Percentiles rank a stretch among this genome's conserved stretches.
Conservation (phyloP, 306 rosid species). For the Casuarina cunninghamiana region DNA sequence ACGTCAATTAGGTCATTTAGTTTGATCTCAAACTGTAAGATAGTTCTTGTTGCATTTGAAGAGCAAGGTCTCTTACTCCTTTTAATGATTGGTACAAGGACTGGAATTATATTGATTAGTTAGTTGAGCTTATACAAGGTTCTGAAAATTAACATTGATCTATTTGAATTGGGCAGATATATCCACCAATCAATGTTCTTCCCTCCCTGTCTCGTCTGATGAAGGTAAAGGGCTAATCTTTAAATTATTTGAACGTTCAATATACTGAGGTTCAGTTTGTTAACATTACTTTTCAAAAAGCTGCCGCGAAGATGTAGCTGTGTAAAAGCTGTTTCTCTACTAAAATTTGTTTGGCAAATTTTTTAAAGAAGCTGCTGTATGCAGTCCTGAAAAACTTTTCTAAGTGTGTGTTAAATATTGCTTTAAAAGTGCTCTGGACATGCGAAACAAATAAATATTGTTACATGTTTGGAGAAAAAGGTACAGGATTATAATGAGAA, state of each 20-base stretch:
- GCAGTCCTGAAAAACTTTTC: neutral
- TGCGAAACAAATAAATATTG: neutral
- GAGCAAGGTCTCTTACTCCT: constrained; percentile 11
- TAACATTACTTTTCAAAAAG: neutral
- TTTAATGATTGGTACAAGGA: neutral
- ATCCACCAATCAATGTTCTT: constrained; percentile 97
- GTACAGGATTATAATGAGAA: neutral
- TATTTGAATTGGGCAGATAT: constrained; percentile 59
- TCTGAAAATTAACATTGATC: constrained; percentile 35
- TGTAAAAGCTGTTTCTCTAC: neutral
- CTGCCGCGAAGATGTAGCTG: neutral
- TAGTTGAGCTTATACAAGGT: constrained; percentile 15
- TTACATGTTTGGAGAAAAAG: neutral
- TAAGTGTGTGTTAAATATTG: neutral
- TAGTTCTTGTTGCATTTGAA: constrained; percentile 17
- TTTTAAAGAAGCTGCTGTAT: neutral
- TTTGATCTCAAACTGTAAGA: constrained; percentile 4
- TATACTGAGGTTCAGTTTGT: constrained; percentile 2
- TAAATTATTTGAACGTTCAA: constrained; percentile 22
- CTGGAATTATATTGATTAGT: constrained; percentile 14
- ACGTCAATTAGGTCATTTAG: neutral
- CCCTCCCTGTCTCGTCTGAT: constrained; percentile 97
- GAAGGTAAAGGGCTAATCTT: constrained; percentile 64
- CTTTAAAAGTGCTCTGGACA: neutral
- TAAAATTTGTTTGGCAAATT: neutral